These are phyloP conservation scores for Diaporthe velutina DNA, from an alignment of 2,329 filamentous ascomycete species.

Conservation along the genomic window DNA sequence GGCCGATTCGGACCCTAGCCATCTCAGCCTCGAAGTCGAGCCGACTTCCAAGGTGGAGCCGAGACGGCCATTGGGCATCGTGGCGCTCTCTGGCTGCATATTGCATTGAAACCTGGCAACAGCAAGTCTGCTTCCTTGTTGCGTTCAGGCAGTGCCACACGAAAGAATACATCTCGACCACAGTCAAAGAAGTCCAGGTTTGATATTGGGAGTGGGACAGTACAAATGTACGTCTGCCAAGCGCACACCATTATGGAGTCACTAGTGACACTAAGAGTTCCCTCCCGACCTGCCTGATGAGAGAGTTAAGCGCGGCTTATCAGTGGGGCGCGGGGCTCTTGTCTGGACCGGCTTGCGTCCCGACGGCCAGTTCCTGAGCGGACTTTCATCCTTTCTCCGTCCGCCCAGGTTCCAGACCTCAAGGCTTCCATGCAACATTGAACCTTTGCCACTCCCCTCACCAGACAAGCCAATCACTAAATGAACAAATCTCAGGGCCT, in stretches of 20 bases:
- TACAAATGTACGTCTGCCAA: not conserved
- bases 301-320: conserved; percentile 3
- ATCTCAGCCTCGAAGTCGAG: not conserved
- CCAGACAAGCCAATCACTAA: conserved; percentile 5
- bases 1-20: not conserved
- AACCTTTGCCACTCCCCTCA: conserved; percentile 13
- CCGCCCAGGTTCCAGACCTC: conserved; percentile 23
- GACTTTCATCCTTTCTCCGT: not conserved
- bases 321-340: conserved; percentile 19
- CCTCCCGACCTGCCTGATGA: conserved; percentile 20
- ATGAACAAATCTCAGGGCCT: conserved; percentile 13
- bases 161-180: not conserved
- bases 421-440: not conserved
- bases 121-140: not conserved
- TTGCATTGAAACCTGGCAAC: not conserved
- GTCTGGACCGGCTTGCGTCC: conserved; percentile 4
- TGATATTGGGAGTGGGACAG: too few relatives aligned
- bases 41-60: not conserved
- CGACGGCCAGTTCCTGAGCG: not conserved
- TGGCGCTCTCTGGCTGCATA: not conserved
- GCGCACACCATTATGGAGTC: not conserved
- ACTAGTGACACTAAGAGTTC: not conserved
- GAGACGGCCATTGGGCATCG: not conserved
- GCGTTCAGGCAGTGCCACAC: not conserved
- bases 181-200: not conserved